Evolutionary conservation across 306 rosid species (phyloP).

Genomic region (Chamaecrista fasciculata): DNA sequence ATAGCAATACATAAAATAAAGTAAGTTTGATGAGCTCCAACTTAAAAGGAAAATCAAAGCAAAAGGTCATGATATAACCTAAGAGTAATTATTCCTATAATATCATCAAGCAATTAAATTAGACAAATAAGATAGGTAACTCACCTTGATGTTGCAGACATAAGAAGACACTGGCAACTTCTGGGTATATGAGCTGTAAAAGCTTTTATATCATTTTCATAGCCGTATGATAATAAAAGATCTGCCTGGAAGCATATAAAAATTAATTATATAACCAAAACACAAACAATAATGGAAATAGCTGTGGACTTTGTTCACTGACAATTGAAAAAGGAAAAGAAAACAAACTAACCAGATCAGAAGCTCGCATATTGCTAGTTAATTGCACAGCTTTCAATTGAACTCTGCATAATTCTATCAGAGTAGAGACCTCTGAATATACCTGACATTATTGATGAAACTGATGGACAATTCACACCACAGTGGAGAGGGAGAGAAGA

Average conservation of each 20-base stretch:
- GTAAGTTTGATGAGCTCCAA: background rate
- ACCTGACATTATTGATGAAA: constrained; percentile 43
- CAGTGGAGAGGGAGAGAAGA: background rate
- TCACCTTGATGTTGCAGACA: constrained; percentile 96
- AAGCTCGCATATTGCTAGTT: constrained; percentile 64
- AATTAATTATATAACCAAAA: constrained; percentile 8
- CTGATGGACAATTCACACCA: background rate
- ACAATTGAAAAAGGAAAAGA: background rate
- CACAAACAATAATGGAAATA: no score
- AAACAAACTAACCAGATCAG: constrained; percentile 69
- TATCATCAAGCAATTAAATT: constrained; percentile 21
- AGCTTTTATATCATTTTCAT: constrained; percentile 84
- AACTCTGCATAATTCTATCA: constrained; percentile 72
- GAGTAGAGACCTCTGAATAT: constrained; percentile 56
- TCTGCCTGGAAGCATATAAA: constrained; percentile 73
- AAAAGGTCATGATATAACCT: background rate
- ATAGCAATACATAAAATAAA: constrained; percentile 22
- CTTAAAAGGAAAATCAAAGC: background rate
- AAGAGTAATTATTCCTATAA: constrained; percentile 11
- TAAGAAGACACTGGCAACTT: constrained; percentile 90
- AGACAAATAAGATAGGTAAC: constrained; percentile 26
- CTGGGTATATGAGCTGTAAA: constrained; percentile 75
- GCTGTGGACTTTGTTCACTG: background rate
- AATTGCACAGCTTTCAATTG: constrained; percentile 79
- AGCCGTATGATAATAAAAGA: constrained; percentile 87